These are phyloP conservation scores for Byssoonygena ceratinophila DNA, from an alignment of 2,329 filamentous ascomycete species.

Conservation along the genomic window DNA sequence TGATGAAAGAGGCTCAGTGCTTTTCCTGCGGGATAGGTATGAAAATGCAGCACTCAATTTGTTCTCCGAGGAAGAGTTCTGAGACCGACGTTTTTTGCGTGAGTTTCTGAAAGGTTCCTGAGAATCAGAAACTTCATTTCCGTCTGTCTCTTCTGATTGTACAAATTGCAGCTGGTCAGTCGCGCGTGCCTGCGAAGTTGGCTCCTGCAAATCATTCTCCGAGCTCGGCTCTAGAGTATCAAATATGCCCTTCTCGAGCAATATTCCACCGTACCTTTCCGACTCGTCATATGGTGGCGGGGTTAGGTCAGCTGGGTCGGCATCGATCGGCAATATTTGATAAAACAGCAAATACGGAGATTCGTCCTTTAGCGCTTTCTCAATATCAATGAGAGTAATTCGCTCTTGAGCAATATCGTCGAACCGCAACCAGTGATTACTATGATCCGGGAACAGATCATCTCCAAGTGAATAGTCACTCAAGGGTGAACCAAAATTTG, in stretches of 20 bases:
- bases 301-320: slow-evolving; percentile 40
- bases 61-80: slow-evolving; percentile 2
- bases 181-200: neutral
- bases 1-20: slow-evolving; percentile 6
- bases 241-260: slow-evolving; percentile 7
- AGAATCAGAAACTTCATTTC: neutral
- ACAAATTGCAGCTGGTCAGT: neutral
- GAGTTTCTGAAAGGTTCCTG: neutral
- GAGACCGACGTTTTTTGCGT: neutral
- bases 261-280: slow-evolving; percentile 1
- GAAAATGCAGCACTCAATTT: slow-evolving; percentile 2
- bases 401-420: slow-evolving; percentile 71
- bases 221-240: neutral
- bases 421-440: slow-evolving; percentile 78
- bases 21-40: slow-evolving; percentile 9
- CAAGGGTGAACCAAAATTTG: slow-evolving; percentile 11
- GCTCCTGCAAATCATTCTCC: slow-evolving; percentile 1
- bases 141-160: neutral
- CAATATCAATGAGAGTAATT: slow-evolving; percentile 66
- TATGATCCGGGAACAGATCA: slow-evolving; percentile 45
- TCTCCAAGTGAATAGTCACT: slow-evolving; percentile 19
- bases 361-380: slow-evolving; percentile 66
- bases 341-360: slow-evolving; percentile 94
- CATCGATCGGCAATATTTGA: slow-evolving; percentile 78
- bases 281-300: slow-evolving; percentile 10